Evolutionary conservation across 2,329 filamentous ascomycete species (phyloP), one percentile per base, ranked within the genome.

Genomic region (Trichoderma simmonsii): DNA sequence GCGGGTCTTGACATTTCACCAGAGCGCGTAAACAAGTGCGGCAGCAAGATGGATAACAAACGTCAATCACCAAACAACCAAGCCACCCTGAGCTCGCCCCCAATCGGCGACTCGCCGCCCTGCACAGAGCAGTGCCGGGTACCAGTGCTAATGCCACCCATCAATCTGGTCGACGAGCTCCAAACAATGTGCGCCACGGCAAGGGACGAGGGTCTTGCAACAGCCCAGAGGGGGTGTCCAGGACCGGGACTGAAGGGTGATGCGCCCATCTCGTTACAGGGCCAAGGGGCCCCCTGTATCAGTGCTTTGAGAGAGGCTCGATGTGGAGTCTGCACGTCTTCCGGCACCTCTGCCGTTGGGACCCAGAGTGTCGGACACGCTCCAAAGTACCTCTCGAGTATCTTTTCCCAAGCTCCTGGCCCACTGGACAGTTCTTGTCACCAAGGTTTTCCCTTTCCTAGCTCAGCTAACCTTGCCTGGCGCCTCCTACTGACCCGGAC

Each of bases 401-500:
- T 51, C 30, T 59, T 39, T 60, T 12, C 26, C 28, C 51, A n/a
- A 4, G 12, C 26, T 65, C 62, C 39, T 65, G 62, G 62, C 28
- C 36, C 39, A 54, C 62, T 43, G 15, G 26, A 34, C 39, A 6
- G 26, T 28, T 24, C 34, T 48, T 24, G 36, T 65, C 34, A 62
- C 60, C 60, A 34, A 62, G 34, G 34, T 51, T 65, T 65, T 39
- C 51, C 51, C 32, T 28, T 43, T 59, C n/a, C 51, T 30, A 43
- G 32, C 34, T 43, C 65, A 21, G n/a, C n/a, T 9, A 51, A 51
- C 54, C 65, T 68, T 68, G 51, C 11, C 32, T 54, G 24, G 32
- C 21, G 39, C 57, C 34, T 69, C 30, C 18, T 60, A 51, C 66
- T 61, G 66, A 62, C 56, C 66, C 56, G 66, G 66, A 36, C 66